Conservation (phyloP, 2,329 filamentous ascomycete genomes). For the Aureobasidium sp. region DNA sequence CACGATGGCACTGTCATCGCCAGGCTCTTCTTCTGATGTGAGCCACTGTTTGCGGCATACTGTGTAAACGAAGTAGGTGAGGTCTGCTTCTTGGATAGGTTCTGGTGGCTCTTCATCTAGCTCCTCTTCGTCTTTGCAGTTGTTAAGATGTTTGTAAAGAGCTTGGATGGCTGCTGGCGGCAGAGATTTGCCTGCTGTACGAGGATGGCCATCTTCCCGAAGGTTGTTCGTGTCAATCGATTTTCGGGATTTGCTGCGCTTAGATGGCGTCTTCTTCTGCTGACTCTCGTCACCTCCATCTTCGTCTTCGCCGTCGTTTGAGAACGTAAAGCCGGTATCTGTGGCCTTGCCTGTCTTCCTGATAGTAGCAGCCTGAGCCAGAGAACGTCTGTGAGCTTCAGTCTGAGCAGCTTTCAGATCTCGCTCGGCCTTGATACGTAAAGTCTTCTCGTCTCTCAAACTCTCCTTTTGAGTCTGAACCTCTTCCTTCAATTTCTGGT, state of each 20-base stretch:
- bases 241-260: not conserved
- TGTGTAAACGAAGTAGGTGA: slow-evolving; percentile 8
- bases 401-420: not conserved
- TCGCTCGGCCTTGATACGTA: not conserved
- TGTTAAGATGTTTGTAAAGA: not conserved
- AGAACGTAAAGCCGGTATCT: not conserved
- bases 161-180: not conserved
- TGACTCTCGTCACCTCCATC: not conserved
- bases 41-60: slow-evolving; percentile 12
- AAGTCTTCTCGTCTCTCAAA: not conserved
- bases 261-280: not conserved
- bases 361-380: not conserved
- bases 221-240: not conserved
- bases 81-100: not conserved
- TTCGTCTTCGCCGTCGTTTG: not conserved
- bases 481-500: not conserved
- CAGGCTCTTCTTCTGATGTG: not conserved
- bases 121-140: not conserved
- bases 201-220: not conserved
- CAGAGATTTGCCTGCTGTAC: not conserved
- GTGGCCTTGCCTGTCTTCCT: not conserved
- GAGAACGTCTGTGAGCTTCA: not conserved
- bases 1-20: not conserved
- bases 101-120: not conserved
- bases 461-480: not conserved